These are phyloP conservation scores for Phytophthora foliorum DNA, from an alignment of 352 stramenopile species.

Conservation along the genomic window DNA sequence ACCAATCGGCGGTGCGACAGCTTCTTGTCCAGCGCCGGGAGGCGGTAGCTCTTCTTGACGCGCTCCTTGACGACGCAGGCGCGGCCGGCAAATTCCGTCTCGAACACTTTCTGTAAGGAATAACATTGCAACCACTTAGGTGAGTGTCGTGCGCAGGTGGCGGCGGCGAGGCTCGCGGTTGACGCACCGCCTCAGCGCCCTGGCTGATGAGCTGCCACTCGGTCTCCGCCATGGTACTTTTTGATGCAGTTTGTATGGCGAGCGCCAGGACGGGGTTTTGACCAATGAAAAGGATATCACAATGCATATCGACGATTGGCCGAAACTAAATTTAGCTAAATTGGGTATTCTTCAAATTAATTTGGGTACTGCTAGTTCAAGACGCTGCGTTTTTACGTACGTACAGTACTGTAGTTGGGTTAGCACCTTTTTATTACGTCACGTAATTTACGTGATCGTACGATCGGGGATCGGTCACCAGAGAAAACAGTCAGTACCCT, in stretches of 20 bases:
- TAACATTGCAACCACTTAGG: neutral
- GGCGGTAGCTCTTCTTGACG: conserved; percentile 84
- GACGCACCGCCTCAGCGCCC: conserved; percentile 78
- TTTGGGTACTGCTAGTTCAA: too few species aligned
- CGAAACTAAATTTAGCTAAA: too few species aligned
- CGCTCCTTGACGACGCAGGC: conserved; percentile 87
- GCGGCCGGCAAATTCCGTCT: conserved; percentile 70
- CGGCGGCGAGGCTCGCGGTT: neutral
- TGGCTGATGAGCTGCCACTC: conserved; percentile 82
- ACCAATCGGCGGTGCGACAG: conserved; percentile 82
- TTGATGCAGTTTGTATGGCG: conserved; percentile 23
- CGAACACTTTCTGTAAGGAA: conserved; percentile 74
- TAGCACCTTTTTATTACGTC: too few species aligned
- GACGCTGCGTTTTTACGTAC: too few species aligned
- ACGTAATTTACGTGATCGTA: too few species aligned
- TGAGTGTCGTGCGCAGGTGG: neutral
- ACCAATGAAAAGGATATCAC: neutral
- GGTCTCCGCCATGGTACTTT: conserved; percentile 42
- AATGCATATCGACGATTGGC: neutral
- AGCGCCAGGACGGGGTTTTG: neutral
- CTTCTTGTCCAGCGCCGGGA: conserved; percentile 84
- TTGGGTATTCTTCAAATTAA: too few species aligned
- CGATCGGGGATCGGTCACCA: too few species aligned
- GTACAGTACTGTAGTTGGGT: too few species aligned
- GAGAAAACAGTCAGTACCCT: too few species aligned